A percentile compares a stretch with the other conserved stretches of the same genome.
Conservation (phyloP, 371 early-diverging fungal species). For the Chytridium lagenaria region DNA sequence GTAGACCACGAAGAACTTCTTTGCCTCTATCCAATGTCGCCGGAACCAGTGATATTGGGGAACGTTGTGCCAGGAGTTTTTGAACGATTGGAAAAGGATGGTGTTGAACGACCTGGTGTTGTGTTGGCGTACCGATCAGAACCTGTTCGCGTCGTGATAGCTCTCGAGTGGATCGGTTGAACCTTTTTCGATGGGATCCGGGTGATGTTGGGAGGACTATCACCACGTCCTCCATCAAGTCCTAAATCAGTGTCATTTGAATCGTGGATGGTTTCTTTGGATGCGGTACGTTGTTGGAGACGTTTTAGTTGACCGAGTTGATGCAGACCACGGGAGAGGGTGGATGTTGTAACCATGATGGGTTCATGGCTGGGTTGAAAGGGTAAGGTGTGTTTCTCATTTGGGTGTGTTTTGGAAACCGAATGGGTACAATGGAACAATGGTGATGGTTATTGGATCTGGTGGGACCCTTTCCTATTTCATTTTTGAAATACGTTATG, state of each 20-base stretch:
- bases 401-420: too few species aligned
- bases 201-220: background rate
- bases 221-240: background rate
- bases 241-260: background rate
- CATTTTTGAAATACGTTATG: too few species aligned
- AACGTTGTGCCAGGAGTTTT: background rate
- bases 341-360: background rate
- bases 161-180: background rate
- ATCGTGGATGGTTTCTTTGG: too few species aligned
- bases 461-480: too few species aligned
- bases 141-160: background rate
- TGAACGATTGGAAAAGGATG: background rate
- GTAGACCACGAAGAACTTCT: background rate
- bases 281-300: too few species aligned
- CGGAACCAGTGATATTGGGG: background rate
- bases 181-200: background rate
- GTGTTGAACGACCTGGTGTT: background rate
- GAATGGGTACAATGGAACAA: too few species aligned
- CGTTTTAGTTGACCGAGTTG: background rate
- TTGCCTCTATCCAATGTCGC: background rate
- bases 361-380: background rate
- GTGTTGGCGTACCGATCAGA: background rate
- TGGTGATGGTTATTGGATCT: too few species aligned
- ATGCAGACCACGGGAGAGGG: background rate
- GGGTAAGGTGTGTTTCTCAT: background rate